Evolutionary conservation across 2,329 filamentous ascomycete genomes (phyloP).

Genomic region (Microcera coccophila): DNA sequence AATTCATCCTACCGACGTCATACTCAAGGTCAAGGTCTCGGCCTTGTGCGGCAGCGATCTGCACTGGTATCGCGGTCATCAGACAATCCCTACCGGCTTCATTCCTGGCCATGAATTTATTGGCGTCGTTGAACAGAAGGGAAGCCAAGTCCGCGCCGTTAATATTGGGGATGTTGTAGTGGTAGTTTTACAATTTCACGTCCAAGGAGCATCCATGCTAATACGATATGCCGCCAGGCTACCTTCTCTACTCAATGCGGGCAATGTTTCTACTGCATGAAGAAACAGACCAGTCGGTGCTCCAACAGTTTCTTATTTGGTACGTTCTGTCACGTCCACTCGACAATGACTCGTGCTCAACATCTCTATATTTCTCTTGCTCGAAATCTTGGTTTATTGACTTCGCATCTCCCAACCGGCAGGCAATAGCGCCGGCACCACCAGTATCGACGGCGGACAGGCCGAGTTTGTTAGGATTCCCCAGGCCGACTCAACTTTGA

Average conservation of each 20-base stretch:
- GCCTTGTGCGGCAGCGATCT: slow-evolving; percentile 10
- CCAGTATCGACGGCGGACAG: slow-evolving; percentile 8
- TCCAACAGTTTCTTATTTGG: too few relatives aligned
- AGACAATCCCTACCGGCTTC: slow-evolving; percentile 8
- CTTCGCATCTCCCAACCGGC: not conserved
- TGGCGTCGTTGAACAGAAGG: slow-evolving; percentile 2
- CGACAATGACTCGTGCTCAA: not conserved
- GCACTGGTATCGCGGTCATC: slow-evolving; percentile 11
- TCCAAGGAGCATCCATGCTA: too few relatives aligned
- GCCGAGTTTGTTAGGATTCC: slow-evolving; percentile 10
- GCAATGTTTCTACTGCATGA: too few relatives aligned
- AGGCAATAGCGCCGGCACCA: not conserved
- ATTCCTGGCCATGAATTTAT: slow-evolving; percentile 9
- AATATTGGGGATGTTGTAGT: slow-evolving; percentile 75
- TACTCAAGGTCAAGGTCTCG: slow-evolving; percentile 5
- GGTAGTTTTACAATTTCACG: slow-evolving; percentile 65
- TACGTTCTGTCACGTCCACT: not conserved
- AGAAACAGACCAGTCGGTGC: too few relatives aligned
- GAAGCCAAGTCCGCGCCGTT: slow-evolving; percentile 56
- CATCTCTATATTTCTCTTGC: not conserved
- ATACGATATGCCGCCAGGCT: too few relatives aligned
- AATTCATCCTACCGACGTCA: slow-evolving; percentile 5
- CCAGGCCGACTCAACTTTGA: slow-evolving; percentile 2
- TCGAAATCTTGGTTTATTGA: slow-evolving; percentile 6
- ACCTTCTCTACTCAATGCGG: too few relatives aligned